Evolutionary conservation across 257 asterid genomes (phyloP), one percentile per base, ranked within the genome.

Genomic region (Solanum corneliomulleri): DNA sequence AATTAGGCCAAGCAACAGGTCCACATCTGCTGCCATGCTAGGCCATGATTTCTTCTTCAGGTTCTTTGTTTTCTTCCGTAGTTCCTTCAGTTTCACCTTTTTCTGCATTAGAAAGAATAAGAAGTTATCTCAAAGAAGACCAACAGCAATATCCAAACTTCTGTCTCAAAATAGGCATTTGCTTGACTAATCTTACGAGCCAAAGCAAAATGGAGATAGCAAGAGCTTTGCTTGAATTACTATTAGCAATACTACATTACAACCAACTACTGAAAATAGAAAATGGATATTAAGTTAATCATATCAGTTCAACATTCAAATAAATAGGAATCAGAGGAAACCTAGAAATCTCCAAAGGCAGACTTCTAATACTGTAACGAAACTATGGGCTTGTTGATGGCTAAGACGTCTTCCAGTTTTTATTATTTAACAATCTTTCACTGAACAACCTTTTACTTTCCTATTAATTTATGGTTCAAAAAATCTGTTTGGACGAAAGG

Each of bases 41-140:
- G 98, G 96, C 98, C 98, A 95, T 9, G 90, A 83, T 69, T 93
- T 93, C 93, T 93, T 94, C 87, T 91, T 94, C 88, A 92, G 90
- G 90, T 93, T 92, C 90, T 90, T 94, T 86, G 89, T 90, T 91
- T 84, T 96, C 93, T 95, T 95, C 91, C 94, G 91, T 52, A 85
- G 85, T 86, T 95, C 99, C 92, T 94, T 97, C 93, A 97, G 88
- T 87, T 94, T 97, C 89, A 92, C 62, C 23, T 91, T 90, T 93
- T 95, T 97, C 98, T 97, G 98, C 91, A 89, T 9, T 87, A 88
- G 37, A 74, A 76, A 87, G 69, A 86, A 23, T 82, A 70, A 35
- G 66, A 62, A 23, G 37, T 77, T 16, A 16, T 35, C 47, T 29
- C 9, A 71, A 41, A 60, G 47, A 45, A 80, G 42, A 45, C 7